Base-by-base conservation (phyloP, 352 stramenopile genomes). In the Globisporangium polare region DNA sequence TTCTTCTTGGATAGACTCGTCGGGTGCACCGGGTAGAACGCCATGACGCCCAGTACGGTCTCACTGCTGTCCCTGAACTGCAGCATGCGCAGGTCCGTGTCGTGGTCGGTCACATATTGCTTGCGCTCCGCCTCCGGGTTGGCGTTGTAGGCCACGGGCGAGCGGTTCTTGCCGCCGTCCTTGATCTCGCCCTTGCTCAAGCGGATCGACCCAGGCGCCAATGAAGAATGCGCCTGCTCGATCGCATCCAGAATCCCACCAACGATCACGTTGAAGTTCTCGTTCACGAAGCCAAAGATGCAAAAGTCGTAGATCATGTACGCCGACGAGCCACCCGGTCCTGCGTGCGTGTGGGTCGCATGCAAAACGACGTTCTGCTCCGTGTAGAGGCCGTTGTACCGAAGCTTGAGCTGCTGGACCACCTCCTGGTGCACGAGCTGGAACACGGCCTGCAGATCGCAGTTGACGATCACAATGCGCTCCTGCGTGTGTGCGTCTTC, bases 331-430 rank as follows among this genome's bases (percentile, higher is more conserved):
- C 88, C 88, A 31, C 74, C 86, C 0, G 87, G 83, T 0, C 75
- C 81, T 5, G 75, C 82, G 63, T 96, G 88, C 20, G 87, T 95
- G 67, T 96, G 88, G 0, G 83, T 94, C 27, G 82, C 86, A 51
- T 81, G 82, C 1, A 95, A 67, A n/a, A 78, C 67, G 33, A 92
- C 68, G 66, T 91, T 94, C 51, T 89, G 75, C 53, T 74, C 75
- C 0, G 69, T 77, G 73, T 84, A 84, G n/a, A 78, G 8, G 3
- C 72, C 64, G 33, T 56, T 43, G 50, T 80, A 82, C 17, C 71
- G 71, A 50, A 12, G 27, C 5, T 39, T 46, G 9, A 86, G 31
- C 27, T 81, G 29, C 22, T 66, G 47, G 24, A 86, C 60, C 24
- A 83, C 76, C 58, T 86, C 69, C 41, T 82, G 70, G 45, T 86